A percentile compares a stretch with the other conserved stretches of the same genome.
Evolutionary conservation across 2,329 filamentous ascomycete genomes (phyloP).

Genomic region (Aciculosporium take): DNA sequence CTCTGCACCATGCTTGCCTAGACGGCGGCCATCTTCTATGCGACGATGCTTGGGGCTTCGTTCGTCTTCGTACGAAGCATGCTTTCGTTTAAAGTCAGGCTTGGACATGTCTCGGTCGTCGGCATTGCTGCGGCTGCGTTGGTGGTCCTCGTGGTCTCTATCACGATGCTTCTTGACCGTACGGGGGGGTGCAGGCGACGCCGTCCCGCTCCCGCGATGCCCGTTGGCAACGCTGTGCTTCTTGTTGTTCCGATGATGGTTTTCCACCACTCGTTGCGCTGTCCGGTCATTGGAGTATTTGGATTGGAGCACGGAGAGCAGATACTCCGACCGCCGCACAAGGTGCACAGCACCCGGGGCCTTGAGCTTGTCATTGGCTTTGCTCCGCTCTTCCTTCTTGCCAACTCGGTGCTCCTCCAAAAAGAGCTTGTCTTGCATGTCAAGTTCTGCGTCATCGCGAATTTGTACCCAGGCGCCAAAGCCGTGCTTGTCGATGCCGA

Average conservation of each 20-base stretch:
- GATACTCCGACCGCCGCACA: slow-evolving; percentile 85
- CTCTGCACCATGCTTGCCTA: slow-evolving; percentile 23
- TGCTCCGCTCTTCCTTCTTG: slow-evolving; percentile 83
- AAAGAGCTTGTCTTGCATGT: slow-evolving; percentile 82
- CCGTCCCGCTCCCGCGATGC: slow-evolving; percentile 49
- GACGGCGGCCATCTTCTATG: slow-evolving; percentile 25
- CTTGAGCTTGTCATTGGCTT: slow-evolving; percentile 64
- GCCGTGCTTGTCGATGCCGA: slow-evolving; percentile 84
- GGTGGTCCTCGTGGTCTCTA: slow-evolving; percentile 34
- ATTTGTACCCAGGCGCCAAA: slow-evolving; percentile 95
- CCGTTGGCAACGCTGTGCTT: slow-evolving; percentile 47
- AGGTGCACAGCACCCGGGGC: slow-evolving; percentile 96
- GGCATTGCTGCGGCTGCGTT: slow-evolving; percentile 34
- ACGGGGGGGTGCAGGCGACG: slow-evolving; percentile 55
- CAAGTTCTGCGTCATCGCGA: slow-evolving; percentile 77
- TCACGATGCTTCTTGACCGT: slow-evolving; percentile 30
- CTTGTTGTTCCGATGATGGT: slow-evolving; percentile 91
- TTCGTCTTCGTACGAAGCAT: slow-evolving; percentile 33
- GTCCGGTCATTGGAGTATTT: slow-evolving; percentile 66
- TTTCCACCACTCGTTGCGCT: slow-evolving; percentile 70
- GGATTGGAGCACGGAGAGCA: slow-evolving; percentile 82
- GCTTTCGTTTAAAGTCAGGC: slow-evolving; percentile 47
- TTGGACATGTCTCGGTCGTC: slow-evolving; percentile 38
- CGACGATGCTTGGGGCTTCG: slow-evolving; percentile 30
- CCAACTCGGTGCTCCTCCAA: slow-evolving; percentile 96